Evolutionary conservation across 495 filamentous ascomycete species (phyloP), one percentile per base, ranked within the genome.

Genomic region (Melanomma pulvis-pyrius): DNA sequence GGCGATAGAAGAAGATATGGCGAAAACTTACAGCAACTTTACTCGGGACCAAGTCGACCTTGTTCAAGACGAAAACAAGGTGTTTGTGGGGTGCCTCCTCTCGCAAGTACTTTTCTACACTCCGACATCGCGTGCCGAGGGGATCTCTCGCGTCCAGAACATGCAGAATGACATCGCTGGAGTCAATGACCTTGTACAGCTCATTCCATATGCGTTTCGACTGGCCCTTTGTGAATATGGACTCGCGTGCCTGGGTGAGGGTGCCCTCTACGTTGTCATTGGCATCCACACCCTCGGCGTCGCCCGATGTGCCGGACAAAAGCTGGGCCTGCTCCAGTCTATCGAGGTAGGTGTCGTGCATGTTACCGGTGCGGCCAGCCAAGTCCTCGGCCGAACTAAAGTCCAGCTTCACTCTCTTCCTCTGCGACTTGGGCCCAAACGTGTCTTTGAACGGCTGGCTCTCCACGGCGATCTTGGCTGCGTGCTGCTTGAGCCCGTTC

Each of bases 151-250:
- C 77, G 57, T 79, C 77, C 0, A 79, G 70, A 19, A 79, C 75
- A 52, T 79, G 77, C 6, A 79, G 59, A 11, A 79, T 70, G 4
- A 79, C 77, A 60, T 79, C 77, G 9, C 55, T 66, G 26, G 70
- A 74, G 61, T 79, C 77, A 47, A 79, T 79, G 57, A 79, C 77
- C 79, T 98, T 96, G 80, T 93, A 97, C n/a, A 98, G 77, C 71
- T 98, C 94, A 76, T 97, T 97, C 92, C 92, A 98, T 69, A 98
- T 98, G 52, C 94, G 83, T 77, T 94, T 96, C 68, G 87, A 90
- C 75, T 96, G 91, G 17, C 94, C 94, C 80, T 98, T 98, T 54
- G 80, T 87, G 79, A 98, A 98, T 54, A 98, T 90, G 25, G 92
- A 84, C 71, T 98, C 94, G 63, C 89, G 82, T 22, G 93, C 91